phyloP scores from a whole-genome alignment of 2,329 filamentous ascomycete genomes.

The Cercospora sp. region DNA sequence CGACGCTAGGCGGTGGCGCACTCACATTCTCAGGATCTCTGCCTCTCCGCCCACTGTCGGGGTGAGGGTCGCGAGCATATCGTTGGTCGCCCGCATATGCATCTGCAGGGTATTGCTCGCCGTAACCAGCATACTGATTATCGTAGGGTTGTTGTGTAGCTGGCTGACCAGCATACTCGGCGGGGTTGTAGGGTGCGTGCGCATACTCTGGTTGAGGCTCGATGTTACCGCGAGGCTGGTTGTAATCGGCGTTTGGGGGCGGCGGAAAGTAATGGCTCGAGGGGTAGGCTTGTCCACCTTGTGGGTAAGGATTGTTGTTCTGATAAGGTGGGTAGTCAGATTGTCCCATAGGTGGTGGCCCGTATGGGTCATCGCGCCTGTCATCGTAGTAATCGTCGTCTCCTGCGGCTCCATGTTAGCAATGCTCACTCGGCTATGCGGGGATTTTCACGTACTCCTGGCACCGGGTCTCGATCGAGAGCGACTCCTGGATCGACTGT shows the following conservation, averaged over 20 bases:
- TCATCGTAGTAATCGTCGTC: slow-evolving; percentile 29
- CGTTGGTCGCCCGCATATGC: slow-evolving; percentile 38
- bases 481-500: slow-evolving; percentile 9
- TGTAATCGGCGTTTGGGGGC: slow-evolving; percentile 41
- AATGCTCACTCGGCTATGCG: background rate
- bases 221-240: slow-evolving; percentile 35
- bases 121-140: slow-evolving; percentile 37
- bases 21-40: slow-evolving; percentile 51
- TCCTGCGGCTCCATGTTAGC: background rate
- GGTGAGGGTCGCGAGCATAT: slow-evolving; percentile 29
- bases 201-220: slow-evolving; percentile 34
- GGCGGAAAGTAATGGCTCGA: slow-evolving; percentile 52
- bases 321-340: slow-evolving; percentile 36
- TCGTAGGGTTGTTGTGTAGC: slow-evolving; percentile 34
- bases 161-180: slow-evolving; percentile 45
- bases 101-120: slow-evolving; percentile 36
- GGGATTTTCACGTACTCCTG: slow-evolving; percentile 19
- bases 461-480: slow-evolving; percentile 11
- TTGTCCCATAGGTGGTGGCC: slow-evolving; percentile 40
- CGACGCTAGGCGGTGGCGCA: slow-evolving; percentile 35
- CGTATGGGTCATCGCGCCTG: slow-evolving; percentile 34
- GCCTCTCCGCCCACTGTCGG: slow-evolving; percentile 32
- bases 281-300: slow-evolving; percentile 43
- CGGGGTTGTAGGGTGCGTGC: slow-evolving; percentile 46
- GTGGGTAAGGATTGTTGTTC: slow-evolving; percentile 33